Base-by-base conservation (phyloP, 2,329 filamentous ascomycete species). In the Talaromyces sp. region DNA sequence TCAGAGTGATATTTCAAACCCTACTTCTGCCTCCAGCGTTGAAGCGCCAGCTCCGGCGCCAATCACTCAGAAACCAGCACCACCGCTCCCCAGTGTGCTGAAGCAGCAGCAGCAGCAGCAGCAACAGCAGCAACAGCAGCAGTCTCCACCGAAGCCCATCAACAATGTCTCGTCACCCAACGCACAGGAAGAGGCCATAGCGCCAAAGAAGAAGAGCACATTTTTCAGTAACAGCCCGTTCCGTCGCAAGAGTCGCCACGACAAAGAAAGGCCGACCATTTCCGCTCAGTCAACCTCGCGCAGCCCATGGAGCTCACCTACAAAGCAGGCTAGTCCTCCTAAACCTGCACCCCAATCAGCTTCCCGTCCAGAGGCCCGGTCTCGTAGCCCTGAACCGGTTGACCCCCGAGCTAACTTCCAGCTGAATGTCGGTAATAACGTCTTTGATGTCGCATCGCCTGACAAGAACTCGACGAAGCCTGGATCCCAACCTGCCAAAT, bases 161-260 rank as follows among this genome's bases (percentile, higher is more conserved):
- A 71, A 72, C 55, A 70, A 69, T 43, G 67, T 73, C 24, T 60
- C 69, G 4, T 57, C 75, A 16, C 75, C 80, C 3, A 75, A 75
- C 1, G 71, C 77, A 39, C 78, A 75, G 10, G 81, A 84, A 11
- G 86, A 90, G 7, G 16, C 2, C 13, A 90, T 87, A 66, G 80
- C 82, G 57, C 47, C 55, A 0, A 87, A 86, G 75, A 85, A 83
- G 67, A 85, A 85, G 71, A 95, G 90, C 55, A 89, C 90, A 1
- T 97, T 97, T 74, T 96, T 99, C 76, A 90, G 92, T 70, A 91
- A 91, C 64, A 89, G 93, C 67, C 93, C 93, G 0, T 99, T 99
- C 77, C 83, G 92, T 29, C 85, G 93, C 50, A 96, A 95, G 83
- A 96, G 92, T 69, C 91, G 88, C 65, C 84, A 84, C 58, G 86